Conservation (phyloP, 1,139 yeast species). For the Pichia sp. region DNA sequence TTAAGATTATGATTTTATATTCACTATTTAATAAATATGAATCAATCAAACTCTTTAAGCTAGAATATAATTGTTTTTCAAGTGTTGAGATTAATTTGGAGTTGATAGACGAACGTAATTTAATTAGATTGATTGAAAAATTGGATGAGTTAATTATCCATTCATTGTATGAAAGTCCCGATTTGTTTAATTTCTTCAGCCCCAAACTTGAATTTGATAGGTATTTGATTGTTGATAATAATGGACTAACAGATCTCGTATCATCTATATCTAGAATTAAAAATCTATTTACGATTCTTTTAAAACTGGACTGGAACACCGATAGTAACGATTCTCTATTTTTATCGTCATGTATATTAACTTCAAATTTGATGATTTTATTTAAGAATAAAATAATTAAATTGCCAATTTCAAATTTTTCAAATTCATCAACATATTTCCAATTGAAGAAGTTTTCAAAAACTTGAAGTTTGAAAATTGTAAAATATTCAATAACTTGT, state of each 20-base stretch:
- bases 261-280: constrained; percentile 46
- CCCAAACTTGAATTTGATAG: constrained; percentile 28
- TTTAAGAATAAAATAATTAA: constrained; percentile 51
- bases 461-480: constrained; percentile 52
- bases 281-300: constrained; percentile 48
- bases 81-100: constrained; percentile 52
- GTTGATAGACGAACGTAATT: constrained; percentile 46
- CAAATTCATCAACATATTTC: constrained; percentile 50
- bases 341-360: constrained; percentile 40
- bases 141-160: constrained; percentile 41
- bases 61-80: constrained; percentile 53
- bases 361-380: constrained; percentile 47
- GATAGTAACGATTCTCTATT: constrained; percentile 36
- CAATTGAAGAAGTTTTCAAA: constrained; percentile 73
- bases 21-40: constrained; percentile 46
- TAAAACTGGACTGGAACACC: constrained; percentile 46
- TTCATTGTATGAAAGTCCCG: constrained; percentile 21
- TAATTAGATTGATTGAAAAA: constrained; percentile 41
- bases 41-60: constrained; percentile 52
- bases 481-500: constrained; percentile 50
- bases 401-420: constrained; percentile 59
- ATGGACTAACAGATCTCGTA: constrained; percentile 51
- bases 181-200: neutral
- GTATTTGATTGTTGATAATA: constrained; percentile 45
- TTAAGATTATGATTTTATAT: constrained; percentile 48